Base-by-base conservation (phyloP, 2,329 filamentous ascomycete genomes). In the Clarireedia paspali region DNA sequence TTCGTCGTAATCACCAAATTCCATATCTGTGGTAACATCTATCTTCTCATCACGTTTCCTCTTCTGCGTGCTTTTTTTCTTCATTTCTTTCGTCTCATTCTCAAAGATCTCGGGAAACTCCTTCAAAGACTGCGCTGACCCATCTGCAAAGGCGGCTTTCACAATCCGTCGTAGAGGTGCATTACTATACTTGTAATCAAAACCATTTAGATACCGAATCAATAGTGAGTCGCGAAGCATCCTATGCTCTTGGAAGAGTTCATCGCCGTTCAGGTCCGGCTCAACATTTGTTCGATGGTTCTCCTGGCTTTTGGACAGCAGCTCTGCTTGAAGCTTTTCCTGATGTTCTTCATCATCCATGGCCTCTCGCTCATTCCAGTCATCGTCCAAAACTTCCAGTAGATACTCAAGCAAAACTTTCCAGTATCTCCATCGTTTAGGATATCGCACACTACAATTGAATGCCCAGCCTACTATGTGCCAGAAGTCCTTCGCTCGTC, bases 391-490 rank as follows among this genome's bases (percentile, higher is more conserved):
- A 6, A 88, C 82, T 64, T 91, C 87, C 5, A 95, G 70, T 78
- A 96, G 87, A 59, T 87, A 84, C 36, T 85, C 80, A 14, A 97
- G 75, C 88, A 90, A 96, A 6, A 82, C 72, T 63, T 79, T 83
- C 91, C 91, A 97, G 66, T 84, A 80, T 50, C 77, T 79, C 92
- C 94, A 97, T 20, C 92, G 80, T 42, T 80, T 77, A 1, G 83
- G 83, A 63, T 92, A 77, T 34, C 80, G 70, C 1, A 87, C 79
- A 51, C 89, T 91, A 73, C 92, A 97, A 68, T 92, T 94, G 70
- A 97, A 91, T 0, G 89, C 87, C 94, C 94, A 97, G 3, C 92
- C 94, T 0, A 94, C 79, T 0, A 89, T 81, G 44, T 84, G 81
- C 90, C 94, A 99, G 65, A 97, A 95, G 67, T 95, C 89, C 59